Conservation (phyloP, 306 rosid species). For the Casuarina equisetifolia region DNA sequence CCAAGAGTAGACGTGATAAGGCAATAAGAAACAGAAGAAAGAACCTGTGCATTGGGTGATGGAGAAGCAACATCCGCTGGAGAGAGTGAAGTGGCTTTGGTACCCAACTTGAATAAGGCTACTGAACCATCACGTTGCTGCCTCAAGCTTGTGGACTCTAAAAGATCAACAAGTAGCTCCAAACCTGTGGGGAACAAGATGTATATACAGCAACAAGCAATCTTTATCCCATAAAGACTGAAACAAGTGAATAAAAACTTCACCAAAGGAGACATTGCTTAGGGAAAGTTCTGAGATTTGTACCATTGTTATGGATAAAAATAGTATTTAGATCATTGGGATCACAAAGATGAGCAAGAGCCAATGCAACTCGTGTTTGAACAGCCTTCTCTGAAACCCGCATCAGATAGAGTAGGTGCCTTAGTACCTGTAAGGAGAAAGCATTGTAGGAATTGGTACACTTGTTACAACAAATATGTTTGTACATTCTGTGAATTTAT, state of each 20-base stretch:
- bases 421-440: slow-evolving; percentile 63
- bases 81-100: slow-evolving; percentile 72
- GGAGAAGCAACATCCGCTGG: slow-evolving; percentile 94
- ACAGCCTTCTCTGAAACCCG: slow-evolving; percentile 76
- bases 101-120: slow-evolving; percentile 82
- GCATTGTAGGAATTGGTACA: not conserved
- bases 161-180: slow-evolving; percentile 87
- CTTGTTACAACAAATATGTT: not conserved
- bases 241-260: not conserved
- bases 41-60: slow-evolving; percentile 92
- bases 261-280: not conserved
- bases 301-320: slow-evolving; percentile 78
- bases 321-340: slow-evolving; percentile 73
- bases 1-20: not conserved
- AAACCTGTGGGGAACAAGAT: slow-evolving; percentile 48
- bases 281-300: not conserved
- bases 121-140: slow-evolving; percentile 93
- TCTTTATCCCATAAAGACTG: not conserved
- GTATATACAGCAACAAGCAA: slow-evolving; percentile 6
- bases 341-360: slow-evolving; percentile 94
- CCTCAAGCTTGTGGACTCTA: slow-evolving; percentile 62
- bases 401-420: slow-evolving; percentile 83
- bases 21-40: slow-evolving; percentile 3
- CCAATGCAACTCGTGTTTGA: slow-evolving; percentile 87
- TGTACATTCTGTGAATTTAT: not conserved